Conservation (phyloP, 1,284 basidiomycete species). For the Salmacisia buchloeana region DNA sequence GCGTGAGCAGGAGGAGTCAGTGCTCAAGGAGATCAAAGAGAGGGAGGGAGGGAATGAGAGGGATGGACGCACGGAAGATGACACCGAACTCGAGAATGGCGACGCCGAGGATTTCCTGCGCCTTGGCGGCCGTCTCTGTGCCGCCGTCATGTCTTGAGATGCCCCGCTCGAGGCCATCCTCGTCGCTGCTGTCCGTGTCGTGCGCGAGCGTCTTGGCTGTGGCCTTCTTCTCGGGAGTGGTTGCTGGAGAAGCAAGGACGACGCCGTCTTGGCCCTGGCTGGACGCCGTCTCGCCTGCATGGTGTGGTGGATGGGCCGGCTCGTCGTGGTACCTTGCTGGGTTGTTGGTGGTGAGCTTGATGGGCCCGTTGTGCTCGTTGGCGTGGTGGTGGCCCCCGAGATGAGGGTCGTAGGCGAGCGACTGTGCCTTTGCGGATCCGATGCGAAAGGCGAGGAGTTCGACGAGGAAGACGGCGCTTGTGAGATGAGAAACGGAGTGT, state of each 20-base stretch:
- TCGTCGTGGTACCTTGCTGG: constrained; percentile 2
- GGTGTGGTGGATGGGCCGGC: too few species aligned
- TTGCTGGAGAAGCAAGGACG: too few species aligned
- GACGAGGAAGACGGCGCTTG: constrained; percentile 32
- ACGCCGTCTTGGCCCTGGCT: not conserved
- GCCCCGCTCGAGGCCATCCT: not conserved
- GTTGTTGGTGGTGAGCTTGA: not conserved
- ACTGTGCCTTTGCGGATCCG: constrained; percentile 26
- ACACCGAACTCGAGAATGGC: constrained; percentile 87
- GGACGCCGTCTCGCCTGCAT: constrained; percentile 7
- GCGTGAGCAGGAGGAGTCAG: too few species aligned
- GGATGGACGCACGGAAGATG: constrained; percentile 57
- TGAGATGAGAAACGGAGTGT: not conserved
- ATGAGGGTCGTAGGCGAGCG: constrained; percentile 46
- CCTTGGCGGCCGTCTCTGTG: constrained; percentile 12
- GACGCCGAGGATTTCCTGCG: constrained; percentile 76
- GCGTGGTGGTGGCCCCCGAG: constrained; percentile 44
- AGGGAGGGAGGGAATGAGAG: constrained; percentile 1
- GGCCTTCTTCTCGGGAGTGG: constrained; percentile 11
- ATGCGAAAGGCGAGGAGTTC: constrained; percentile 46
- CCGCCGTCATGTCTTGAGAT: too few species aligned
- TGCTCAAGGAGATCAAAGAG: too few species aligned
- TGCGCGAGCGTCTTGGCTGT: too few species aligned
- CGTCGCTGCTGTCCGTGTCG: too few species aligned
- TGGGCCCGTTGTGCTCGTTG: constrained; percentile 24